These are phyloP conservation scores for Melocanna baccifera DNA, from an alignment of 176 grass and related monocot genomes.

Conservation along the genomic window DNA sequence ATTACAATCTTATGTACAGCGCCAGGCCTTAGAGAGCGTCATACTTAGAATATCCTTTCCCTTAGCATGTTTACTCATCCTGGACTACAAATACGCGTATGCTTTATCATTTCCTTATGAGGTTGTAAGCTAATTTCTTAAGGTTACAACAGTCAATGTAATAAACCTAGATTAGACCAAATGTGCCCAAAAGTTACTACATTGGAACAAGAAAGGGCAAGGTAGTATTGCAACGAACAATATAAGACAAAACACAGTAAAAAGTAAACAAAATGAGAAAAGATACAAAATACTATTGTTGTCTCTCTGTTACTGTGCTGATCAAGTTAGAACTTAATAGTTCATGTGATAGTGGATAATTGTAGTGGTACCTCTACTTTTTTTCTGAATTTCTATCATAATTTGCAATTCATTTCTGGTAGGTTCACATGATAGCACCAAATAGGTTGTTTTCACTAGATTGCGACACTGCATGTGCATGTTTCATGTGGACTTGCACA, in stretches of 20 bases:
- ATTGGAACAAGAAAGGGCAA: not conserved
- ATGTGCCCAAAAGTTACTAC: not conserved
- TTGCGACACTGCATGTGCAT: not conserved
- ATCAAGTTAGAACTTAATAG: not conserved
- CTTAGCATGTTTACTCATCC: not conserved
- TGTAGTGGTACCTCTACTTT: not conserved
- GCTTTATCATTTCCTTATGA: not conserved
- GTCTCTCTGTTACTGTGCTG: not conserved
- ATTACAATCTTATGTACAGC: not conserved
- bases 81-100: not conserved
- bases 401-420: not conserved
- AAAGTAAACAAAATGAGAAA: not conserved
- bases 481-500: not conserved
- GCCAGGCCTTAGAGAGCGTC: not conserved
- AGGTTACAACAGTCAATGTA: not conserved
- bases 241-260: not conserved
- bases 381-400: not conserved
- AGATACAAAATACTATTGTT: not conserved
- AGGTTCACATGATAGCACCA: slow-evolving; percentile 5
- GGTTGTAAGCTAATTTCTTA: not conserved
- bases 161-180: not conserved
- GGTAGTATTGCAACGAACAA: not conserved
- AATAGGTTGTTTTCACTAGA: slow-evolving; percentile 3
- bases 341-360: not conserved
- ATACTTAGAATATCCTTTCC: not conserved